Conservation (phyloP, 2,329 filamentous ascomycete species). For the Xenoacremonium recifei region DNA sequence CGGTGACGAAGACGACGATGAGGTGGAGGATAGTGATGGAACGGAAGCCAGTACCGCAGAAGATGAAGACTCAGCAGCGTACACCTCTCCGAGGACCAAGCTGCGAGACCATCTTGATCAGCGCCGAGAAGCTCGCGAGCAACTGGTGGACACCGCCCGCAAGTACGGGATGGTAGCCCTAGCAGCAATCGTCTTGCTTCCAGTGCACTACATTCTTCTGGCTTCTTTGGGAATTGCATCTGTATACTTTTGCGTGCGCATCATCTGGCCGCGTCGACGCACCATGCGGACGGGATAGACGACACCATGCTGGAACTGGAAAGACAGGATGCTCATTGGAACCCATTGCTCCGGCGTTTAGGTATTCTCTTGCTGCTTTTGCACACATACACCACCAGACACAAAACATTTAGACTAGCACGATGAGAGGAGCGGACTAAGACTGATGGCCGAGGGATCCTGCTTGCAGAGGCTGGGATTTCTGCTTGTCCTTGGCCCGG, state of each 20-base stretch:
- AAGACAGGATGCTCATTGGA: constrained; percentile 25
- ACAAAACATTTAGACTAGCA: too few species aligned
- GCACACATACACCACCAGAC: too few species aligned
- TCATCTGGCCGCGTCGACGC: constrained; percentile 21
- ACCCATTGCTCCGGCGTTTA: constrained; percentile 30
- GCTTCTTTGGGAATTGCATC: constrained; percentile 34
- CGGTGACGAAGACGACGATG: constrained; percentile 20
- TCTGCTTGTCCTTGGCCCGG: constrained; percentile 3
- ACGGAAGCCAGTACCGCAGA: constrained; percentile 15
- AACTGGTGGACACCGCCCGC: constrained; percentile 41
- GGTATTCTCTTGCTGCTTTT: too few species aligned
- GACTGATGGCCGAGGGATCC: too few species aligned
- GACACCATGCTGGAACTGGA: constrained; percentile 10
- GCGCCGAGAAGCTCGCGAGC: constrained; percentile 34
- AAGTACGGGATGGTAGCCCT: constrained; percentile 40
- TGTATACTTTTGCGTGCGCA: constrained; percentile 40
- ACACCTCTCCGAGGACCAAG: constrained; percentile 20
- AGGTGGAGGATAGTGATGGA: constrained; percentile 16
- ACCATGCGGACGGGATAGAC: constrained; percentile 24
- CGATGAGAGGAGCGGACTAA: too few species aligned
- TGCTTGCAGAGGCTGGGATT: not conserved
- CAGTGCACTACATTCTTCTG: constrained; percentile 38
- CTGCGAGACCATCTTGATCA: constrained; percentile 28
- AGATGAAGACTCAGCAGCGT: constrained; percentile 19
- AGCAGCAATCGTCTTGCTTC: constrained; percentile 47